These are phyloP conservation scores for Basidioascus undulatus DNA, from an alignment of 768 basidiomycete genomes.

Conservation along the genomic window DNA sequence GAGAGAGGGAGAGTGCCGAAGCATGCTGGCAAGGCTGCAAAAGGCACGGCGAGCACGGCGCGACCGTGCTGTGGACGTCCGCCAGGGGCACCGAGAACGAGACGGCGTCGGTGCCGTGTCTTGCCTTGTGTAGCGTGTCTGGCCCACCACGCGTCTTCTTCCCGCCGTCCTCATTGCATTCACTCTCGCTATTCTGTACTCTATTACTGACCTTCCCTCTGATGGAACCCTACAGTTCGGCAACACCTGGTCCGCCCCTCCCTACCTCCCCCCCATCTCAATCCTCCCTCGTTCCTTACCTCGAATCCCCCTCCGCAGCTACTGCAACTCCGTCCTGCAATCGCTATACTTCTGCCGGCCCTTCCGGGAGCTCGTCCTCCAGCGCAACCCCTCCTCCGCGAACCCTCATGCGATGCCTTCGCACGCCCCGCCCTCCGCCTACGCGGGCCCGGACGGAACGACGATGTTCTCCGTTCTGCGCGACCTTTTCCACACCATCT, in stretches of 20 bases:
- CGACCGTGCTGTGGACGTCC: no score
- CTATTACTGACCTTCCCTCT: no score
- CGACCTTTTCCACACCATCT: constrained; percentile 67
- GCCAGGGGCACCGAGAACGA: no score
- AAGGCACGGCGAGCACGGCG: no score
- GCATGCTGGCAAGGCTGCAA: no score
- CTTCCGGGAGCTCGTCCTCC: constrained; percentile 69
- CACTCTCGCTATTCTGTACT: no score
- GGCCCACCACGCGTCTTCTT: no score
- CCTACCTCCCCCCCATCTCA: neutral
- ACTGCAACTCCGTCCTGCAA: constrained; percentile 96
- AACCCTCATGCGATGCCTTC: constrained; percentile 14
- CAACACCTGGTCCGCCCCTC: constrained; percentile 52
- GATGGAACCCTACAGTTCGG: constrained; percentile 42
- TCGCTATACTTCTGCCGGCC: constrained; percentile 86
- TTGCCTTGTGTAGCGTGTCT: no score
- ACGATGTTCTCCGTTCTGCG: constrained; percentile 79
- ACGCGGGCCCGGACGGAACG: constrained; percentile 12
- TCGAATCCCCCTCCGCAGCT: constrained; percentile 34
- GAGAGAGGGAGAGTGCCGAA: no score
- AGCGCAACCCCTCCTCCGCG: constrained; percentile 28
- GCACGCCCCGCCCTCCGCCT: constrained; percentile 3
- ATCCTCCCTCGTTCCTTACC: neutral
- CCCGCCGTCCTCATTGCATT: no score
- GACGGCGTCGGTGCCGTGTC: no score